phyloP scores from a whole-genome alignment of 257 asterid species.

The Nicotiana sylvestris region DNA sequence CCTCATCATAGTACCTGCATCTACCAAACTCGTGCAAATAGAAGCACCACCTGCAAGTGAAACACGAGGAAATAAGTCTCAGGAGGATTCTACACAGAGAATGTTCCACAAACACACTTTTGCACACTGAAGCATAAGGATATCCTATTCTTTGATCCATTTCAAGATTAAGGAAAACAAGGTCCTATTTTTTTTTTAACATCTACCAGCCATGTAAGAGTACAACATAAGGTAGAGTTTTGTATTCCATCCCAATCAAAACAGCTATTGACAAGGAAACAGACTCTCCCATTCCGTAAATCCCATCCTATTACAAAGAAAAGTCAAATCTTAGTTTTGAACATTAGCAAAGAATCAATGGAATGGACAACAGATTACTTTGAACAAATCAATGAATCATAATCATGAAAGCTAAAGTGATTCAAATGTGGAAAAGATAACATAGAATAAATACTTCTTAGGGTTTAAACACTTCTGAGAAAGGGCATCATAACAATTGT shows the following conservation, averaged over 20 bases:
- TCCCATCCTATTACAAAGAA: background rate
- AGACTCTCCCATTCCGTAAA: background rate
- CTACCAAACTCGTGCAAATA: background rate
- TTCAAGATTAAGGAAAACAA: background rate
- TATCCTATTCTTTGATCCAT: background rate
- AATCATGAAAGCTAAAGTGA: background rate
- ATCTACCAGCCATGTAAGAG: background rate
- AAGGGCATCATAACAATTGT: background rate
- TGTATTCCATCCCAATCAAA: background rate
- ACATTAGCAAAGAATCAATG: background rate
- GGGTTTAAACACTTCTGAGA: background rate
- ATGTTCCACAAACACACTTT: background rate
- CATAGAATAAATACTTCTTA: background rate
- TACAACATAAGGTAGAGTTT: background rate
- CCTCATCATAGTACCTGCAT: background rate
- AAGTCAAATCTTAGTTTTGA: background rate
- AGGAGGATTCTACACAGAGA: background rate
- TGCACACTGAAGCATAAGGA: constrained; percentile 2
- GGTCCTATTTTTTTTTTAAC: background rate
- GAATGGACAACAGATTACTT: background rate
- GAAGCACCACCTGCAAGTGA: constrained; percentile 5
- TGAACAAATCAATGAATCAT: constrained; percentile 5
- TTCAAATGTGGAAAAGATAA: background rate
- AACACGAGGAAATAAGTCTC: constrained; percentile 2
- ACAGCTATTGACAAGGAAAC: constrained; percentile 2